Evolutionary conservation across 441 rosid genomes (phyloP).

Genomic region (Gossypium laxum): DNA sequence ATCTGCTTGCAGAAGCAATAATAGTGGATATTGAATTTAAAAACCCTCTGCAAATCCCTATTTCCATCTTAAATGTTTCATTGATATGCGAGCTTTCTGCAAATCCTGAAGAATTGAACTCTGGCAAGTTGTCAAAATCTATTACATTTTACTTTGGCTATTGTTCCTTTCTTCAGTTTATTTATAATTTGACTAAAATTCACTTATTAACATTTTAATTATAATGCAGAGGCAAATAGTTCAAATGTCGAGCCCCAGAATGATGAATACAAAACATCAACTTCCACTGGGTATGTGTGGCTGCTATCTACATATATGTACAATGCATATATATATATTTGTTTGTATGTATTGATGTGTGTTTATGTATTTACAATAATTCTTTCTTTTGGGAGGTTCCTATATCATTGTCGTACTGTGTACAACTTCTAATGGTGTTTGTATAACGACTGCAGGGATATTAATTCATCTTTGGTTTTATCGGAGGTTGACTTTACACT

Average conservation of each 20-base stretch:
- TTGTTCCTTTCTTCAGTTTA: not conserved
- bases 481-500: conserved; percentile 59
- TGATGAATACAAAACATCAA: conserved; percentile 34
- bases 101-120: conserved; percentile 46
- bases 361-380: not conserved
- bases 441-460: conserved; percentile 36
- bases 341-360: not conserved
- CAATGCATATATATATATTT: not conserved
- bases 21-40: conserved; percentile 62
- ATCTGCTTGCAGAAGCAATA: conserved; percentile 54
- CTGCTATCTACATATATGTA: not conserved
- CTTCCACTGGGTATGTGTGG: conserved; percentile 28
- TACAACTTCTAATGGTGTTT: conserved; percentile 17
- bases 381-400: not conserved
- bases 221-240: conserved; percentile 38
- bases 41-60: conserved; percentile 70
- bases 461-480: conserved; percentile 41
- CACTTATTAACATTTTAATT: conserved; percentile 18
- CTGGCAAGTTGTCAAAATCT: conserved; percentile 43
- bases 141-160: conserved; percentile 30
- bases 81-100: conserved; percentile 66
- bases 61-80: conserved; percentile 59
- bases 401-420: not conserved
- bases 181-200: conserved; percentile 1
- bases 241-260: conserved; percentile 33